These are phyloP conservation scores for Candida succiphila DNA, from an alignment of 805 yeast species.

Conservation along the genomic window DNA sequence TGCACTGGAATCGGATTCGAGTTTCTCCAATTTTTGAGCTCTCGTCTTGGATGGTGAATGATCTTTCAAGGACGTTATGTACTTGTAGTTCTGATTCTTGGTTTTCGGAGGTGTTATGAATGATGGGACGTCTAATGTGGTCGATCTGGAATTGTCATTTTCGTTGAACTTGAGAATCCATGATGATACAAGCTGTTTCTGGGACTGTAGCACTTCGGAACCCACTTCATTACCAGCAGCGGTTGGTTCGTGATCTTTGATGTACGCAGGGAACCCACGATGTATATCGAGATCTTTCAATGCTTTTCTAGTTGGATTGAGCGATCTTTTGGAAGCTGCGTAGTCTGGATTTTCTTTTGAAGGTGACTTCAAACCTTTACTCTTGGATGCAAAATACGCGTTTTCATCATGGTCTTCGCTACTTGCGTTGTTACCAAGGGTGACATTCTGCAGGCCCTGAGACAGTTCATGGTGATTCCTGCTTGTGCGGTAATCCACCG, in stretches of 20 bases:
- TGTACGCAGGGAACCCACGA: conserved; percentile 10
- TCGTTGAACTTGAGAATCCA: conserved; percentile 8
- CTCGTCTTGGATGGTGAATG: neutral
- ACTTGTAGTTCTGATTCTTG: conserved; percentile 8
- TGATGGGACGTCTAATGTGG: conserved; percentile 8
- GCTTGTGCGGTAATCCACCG: conserved; percentile 2
- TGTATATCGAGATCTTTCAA: conserved; percentile 10
- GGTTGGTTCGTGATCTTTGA: conserved; percentile 3
- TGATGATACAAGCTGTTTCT: conserved; percentile 9
- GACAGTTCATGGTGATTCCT: too few species aligned
- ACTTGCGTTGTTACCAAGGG: neutral
- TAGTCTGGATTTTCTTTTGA: conserved; percentile 1
- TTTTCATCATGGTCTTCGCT: conserved; percentile 1
- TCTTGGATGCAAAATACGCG: neutral
- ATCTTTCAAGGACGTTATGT: neutral
- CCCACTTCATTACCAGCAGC: neutral
- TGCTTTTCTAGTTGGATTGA: neutral
- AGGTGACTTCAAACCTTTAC: neutral
- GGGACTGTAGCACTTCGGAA: conserved; percentile 10
- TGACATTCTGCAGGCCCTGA: too few species aligned
- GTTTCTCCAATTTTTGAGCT: too few species aligned
- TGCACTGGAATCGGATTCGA: too few species aligned
- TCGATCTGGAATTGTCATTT: neutral
- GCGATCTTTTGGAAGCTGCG: neutral
- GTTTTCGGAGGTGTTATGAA: conserved; percentile 14